A percentile compares a stretch with the other conserved stretches of the same genome.
phyloP scores from a whole-genome alignment of 306 rosid genomes.

The Gleditsia sinensis region DNA sequence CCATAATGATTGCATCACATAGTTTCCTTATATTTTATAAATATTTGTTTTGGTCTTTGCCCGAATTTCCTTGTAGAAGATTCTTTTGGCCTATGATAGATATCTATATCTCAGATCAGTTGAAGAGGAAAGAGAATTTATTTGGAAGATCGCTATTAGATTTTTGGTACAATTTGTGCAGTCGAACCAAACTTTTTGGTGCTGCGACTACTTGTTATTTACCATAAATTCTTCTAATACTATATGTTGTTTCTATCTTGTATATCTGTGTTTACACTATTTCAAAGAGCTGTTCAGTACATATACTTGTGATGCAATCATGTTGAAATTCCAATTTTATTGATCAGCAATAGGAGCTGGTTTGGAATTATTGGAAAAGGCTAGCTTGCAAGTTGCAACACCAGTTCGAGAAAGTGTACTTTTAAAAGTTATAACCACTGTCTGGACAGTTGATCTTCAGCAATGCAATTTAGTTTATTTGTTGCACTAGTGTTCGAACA shows the following conservation, averaged over 20 bases:
- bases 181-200: neutral
- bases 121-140: neutral
- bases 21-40: no score
- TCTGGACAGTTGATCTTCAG: neutral
- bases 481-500: neutral
- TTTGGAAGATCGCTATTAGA: neutral
- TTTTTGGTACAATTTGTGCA: neutral
- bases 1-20: neutral
- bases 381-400: constrained; percentile 1
- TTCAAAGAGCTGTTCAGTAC: neutral
- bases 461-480: constrained; percentile 8
- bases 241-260: neutral
- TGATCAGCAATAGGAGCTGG: neutral
- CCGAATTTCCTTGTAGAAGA: neutral
- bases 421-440: neutral
- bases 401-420: constrained; percentile 6
- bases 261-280: neutral
- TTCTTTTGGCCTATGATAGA: neutral
- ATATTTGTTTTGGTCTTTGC: neutral
- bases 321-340: constrained; percentile 30
- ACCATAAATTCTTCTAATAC: neutral
- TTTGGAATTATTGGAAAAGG: constrained; percentile 1
- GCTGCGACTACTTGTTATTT: neutral
- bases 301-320: neutral
- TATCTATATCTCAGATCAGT: neutral